phyloP scores from a whole-genome alignment of 257 asterid genomes.

The Lycium ferocissimum region DNA sequence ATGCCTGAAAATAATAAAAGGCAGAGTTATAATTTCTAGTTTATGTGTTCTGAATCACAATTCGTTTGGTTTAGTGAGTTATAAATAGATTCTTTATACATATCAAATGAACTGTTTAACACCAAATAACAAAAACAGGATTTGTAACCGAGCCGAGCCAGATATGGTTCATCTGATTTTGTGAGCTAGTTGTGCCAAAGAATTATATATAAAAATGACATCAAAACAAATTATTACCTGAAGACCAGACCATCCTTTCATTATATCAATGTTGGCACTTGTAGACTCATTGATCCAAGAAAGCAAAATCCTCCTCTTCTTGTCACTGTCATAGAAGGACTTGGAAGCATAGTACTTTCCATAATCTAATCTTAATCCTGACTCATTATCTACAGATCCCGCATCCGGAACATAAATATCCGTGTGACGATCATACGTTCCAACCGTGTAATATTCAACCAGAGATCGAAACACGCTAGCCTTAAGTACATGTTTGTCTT shows the following conservation, averaged over 20 bases:
- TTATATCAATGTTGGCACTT: conserved; percentile 32
- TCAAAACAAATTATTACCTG: not conserved
- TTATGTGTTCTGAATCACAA: no score
- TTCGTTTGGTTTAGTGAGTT: no score
- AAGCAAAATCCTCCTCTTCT: conserved; percentile 48
- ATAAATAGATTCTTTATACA: no score
- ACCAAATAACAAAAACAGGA: no score
- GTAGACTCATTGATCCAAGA: conserved; percentile 55
- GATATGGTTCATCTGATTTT: no score
- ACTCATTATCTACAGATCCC: not conserved
- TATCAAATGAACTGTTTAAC: no score
- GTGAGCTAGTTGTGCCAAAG: no score
- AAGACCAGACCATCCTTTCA: conserved; percentile 42
- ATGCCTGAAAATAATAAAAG: not conserved
- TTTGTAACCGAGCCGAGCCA: no score
- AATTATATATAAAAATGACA: no score
- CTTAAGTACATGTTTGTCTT: conserved; percentile 48
- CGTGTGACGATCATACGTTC: conserved; percentile 34
- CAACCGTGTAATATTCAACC: conserved; percentile 45
- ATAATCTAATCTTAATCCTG: not conserved
- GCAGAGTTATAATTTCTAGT: no score
- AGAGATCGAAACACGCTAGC: conserved; percentile 43
- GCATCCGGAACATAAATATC: conserved; percentile 43
- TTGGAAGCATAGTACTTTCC: not conserved
- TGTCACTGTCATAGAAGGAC: conserved; percentile 39